phyloP scores from a whole-genome alignment of 805 yeast genomes.

The Myxozyma vanderwaltii region DNA sequence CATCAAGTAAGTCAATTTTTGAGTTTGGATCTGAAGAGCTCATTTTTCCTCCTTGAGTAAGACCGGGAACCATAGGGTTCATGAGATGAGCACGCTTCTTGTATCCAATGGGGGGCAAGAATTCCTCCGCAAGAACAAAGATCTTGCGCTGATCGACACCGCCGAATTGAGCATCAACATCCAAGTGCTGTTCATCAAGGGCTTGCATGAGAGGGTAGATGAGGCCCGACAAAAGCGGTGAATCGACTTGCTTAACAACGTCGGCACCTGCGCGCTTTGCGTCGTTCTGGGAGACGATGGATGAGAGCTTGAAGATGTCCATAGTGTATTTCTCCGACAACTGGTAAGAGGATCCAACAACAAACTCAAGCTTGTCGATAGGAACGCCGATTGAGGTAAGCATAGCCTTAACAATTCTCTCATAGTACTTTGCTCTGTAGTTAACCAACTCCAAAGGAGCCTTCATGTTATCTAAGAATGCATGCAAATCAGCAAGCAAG shows the following conservation, averaged over 20 bases:
- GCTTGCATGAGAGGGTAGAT: conserved; percentile 99
- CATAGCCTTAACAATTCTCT: conserved; percentile 77
- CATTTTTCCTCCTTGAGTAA: conserved; percentile 96
- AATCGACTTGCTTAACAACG: conserved; percentile 95
- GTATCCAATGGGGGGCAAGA: conserved; percentile 82
- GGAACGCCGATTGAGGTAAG: conserved; percentile 87
- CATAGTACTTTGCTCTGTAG: conserved; percentile 89
- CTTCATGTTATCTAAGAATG: conserved; percentile 96
- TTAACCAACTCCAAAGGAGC: conserved; percentile 92
- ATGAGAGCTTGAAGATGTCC: conserved; percentile 86
- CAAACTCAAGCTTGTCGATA: conserved; percentile 80
- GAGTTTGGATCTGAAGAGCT: conserved; percentile 98
- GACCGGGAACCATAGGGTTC: conserved; percentile 99
- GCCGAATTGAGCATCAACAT: conserved; percentile 92
- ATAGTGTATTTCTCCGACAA: conserved; percentile 72
- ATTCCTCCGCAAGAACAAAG: conserved; percentile 95
- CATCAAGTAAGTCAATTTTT: conserved; percentile 89
- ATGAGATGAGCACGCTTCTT: conserved; percentile 96
- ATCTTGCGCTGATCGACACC: conserved; percentile 99
- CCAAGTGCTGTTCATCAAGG: conserved; percentile 87
- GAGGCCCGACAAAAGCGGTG: conserved; percentile 89
- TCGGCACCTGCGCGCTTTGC: conserved; percentile 99
- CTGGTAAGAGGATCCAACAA: conserved; percentile 90
- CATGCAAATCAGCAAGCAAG: conserved; percentile 92
- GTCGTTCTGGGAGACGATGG: conserved; percentile 86